Evolutionary conservation across 257 asterid genomes (phyloP), one percentile per base, ranked within the genome.

Genomic region (Jacaranda mimosifolia): DNA sequence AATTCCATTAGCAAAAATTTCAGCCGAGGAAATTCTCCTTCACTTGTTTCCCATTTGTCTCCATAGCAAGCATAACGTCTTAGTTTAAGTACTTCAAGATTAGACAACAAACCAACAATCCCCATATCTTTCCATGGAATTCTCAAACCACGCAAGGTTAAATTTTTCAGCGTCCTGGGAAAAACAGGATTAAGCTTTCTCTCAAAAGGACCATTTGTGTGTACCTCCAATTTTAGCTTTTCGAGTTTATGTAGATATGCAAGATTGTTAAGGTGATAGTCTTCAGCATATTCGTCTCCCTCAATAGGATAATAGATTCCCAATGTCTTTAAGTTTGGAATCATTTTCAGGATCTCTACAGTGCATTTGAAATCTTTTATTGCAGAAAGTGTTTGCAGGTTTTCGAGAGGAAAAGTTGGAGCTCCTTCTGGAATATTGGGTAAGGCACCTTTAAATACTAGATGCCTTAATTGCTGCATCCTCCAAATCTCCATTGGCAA

Each of bases 381-480:
- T 26, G 1, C 32, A 0, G 2, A 26, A 26, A 26, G 32, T 26
- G 32, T 26, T 0, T 62, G 68, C 17, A 62, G 19, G 45, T 62
- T 32, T 38, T 32, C 46, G 10, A 62, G 19, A 14, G 48, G 19
- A 12, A 2, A 57, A 19, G 15, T 18, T 56, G 32, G 32, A 26
- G 63, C 36, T 17, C 63, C 10, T 8, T 9, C 1, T 8, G 38
- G 63, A 26, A 26, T 26, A 21, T 19, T 1, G 6, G 18, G 45
- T 32, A 38, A 35, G 11, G 0, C 4, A 36, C 5, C 15, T 7
- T 17, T 15, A 13, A 7, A 13, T 18, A 63, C 19, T 2, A 63
- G 68, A 36, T 63, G 68, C 45, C 64, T 49, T 49, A 74, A 51
- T 13, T 63, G 72, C 4, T 42, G 14, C n/a, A 73, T 13, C 36